Conservation (phyloP, 768 basidiomycete species). For the Fomitopsis serialis region DNA sequence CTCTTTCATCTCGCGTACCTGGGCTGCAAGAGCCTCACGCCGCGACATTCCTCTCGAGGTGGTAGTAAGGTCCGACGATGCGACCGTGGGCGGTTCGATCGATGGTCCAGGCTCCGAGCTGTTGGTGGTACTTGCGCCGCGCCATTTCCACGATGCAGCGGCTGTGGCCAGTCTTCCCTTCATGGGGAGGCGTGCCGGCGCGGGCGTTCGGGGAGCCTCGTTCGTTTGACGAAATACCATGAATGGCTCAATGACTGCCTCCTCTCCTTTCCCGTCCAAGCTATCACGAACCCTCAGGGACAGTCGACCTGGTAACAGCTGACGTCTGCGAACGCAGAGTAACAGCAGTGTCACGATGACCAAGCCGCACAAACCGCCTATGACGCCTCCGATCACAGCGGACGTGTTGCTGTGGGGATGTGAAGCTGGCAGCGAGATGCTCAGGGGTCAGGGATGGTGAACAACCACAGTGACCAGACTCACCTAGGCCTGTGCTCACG, state of each 20-base stretch:
- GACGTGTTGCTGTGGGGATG: not conserved
- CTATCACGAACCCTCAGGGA: not conserved
- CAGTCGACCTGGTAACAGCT: not conserved
- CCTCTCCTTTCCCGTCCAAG: not conserved
- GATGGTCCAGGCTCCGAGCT: not conserved
- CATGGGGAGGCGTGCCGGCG: not conserved
- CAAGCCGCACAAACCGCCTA: not conserved
- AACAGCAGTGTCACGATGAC: not conserved
- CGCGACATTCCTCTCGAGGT: not conserved
- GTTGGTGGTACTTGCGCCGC: not conserved
- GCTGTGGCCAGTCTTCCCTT: not conserved
- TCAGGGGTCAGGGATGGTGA: not conserved
- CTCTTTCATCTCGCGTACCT: not conserved
- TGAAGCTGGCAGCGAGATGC: not conserved
- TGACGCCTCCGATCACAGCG: not conserved
- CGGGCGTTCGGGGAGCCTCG: not conserved
- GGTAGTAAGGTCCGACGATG: not conserved
- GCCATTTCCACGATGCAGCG: not conserved
- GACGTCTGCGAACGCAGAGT: not conserved
- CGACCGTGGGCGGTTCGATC: not conserved
- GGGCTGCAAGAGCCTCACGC: not conserved
- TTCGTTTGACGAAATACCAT: not conserved
- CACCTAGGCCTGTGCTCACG: too few species aligned
- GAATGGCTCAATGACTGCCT: not conserved
- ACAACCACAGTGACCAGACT: too few species aligned